Percentiles rank a stretch among this genome's conserved stretches.
Evolutionary conservation across 2,329 filamentous ascomycete species (phyloP).

Genomic region (Penicillium sumatraense): DNA sequence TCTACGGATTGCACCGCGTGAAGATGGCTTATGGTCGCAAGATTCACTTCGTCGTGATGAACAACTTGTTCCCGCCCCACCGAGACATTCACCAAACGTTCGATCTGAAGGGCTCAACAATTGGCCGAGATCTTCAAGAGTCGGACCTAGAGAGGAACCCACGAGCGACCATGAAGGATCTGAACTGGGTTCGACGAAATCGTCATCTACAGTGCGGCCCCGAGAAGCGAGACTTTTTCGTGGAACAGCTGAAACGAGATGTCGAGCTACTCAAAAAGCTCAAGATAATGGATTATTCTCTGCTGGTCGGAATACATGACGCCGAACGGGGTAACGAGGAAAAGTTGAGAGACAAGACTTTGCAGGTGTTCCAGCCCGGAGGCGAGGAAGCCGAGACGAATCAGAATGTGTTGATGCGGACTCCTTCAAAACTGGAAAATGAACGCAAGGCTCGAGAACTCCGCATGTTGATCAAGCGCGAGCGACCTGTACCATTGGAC

Average conservation of each 20-base stretch:
- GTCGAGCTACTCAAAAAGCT: conserved; percentile 84
- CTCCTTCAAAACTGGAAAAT: conserved; percentile 91
- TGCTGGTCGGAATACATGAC: conserved; percentile 94
- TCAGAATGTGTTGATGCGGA: conserved; percentile 75
- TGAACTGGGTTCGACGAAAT: conserved; percentile 92
- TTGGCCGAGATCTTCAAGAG: conserved; percentile 89
- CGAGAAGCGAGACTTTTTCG: conserved; percentile 83
- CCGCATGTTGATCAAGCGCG: conserved; percentile 87
- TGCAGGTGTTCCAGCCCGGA: conserved; percentile 92
- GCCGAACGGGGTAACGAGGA: conserved; percentile 90
- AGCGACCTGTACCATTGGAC: conserved; percentile 91
- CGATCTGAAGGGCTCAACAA: conserved; percentile 93
- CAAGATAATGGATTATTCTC: conserved; percentile 98
- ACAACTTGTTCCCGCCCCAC: conserved; percentile 97
- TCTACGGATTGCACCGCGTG: conserved; percentile 94
- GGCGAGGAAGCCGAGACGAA: conserved; percentile 70
- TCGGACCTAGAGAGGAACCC: conserved; percentile 87
- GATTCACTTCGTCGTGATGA: conserved; percentile 99
- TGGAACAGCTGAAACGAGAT: conserved; percentile 86
- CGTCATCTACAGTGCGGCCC: conserved; percentile 86
- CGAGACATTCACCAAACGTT: conserved; percentile 97
- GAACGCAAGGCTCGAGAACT: conserved; percentile 89
- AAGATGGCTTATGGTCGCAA: conserved; percentile 98
- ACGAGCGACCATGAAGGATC: conserved; percentile 88
- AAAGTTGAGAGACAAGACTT: conserved; percentile 84